phyloP scores from a whole-genome alignment of 768 basidiomycete genomes.

The Imleria badia region DNA sequence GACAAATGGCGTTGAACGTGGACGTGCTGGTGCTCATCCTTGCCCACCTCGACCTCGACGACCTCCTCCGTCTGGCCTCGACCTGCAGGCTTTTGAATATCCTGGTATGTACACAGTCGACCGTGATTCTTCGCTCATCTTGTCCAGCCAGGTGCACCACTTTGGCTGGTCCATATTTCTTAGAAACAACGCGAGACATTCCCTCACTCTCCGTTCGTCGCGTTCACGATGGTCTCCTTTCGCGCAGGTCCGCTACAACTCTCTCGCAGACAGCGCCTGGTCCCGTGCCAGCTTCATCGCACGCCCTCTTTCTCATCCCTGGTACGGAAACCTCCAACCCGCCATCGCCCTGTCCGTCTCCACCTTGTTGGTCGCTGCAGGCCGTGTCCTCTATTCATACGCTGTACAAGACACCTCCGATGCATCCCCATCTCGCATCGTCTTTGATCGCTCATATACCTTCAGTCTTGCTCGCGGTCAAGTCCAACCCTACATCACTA shows the following conservation, averaged over 20 bases:
- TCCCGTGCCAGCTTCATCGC: constrained; percentile 50
- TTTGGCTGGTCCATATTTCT: constrained; percentile 61
- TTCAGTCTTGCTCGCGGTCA: constrained; percentile 35
- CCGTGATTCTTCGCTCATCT: neutral
- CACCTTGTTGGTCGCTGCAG: constrained; percentile 61
- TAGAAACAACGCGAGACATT: constrained; percentile 50
- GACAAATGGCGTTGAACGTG: constrained; percentile 39
- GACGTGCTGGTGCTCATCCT: constrained; percentile 60
- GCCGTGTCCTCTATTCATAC: constrained; percentile 57
- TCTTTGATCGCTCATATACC: constrained; percentile 45
- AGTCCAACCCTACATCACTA: constrained; percentile 51
- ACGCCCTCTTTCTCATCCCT: constrained; percentile 60
- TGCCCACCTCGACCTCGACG: constrained; percentile 42
- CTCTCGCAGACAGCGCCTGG: constrained; percentile 58
- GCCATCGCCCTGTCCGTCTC: constrained; percentile 53
- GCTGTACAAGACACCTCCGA: constrained; percentile 38
- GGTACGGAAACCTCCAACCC: constrained; percentile 58
- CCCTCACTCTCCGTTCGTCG: constrained; percentile 48
- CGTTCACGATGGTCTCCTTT: constrained; percentile 45
- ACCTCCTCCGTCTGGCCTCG: constrained; percentile 36
- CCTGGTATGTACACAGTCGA: constrained; percentile 37
- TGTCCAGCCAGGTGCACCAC: constrained; percentile 47
- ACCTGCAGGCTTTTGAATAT: constrained; percentile 31
- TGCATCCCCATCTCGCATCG: constrained; percentile 42
- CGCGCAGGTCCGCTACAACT: constrained; percentile 48